Base-by-base conservation (phyloP, 2,329 filamentous ascomycete genomes). In the Lithohypha guttulata region DNA sequence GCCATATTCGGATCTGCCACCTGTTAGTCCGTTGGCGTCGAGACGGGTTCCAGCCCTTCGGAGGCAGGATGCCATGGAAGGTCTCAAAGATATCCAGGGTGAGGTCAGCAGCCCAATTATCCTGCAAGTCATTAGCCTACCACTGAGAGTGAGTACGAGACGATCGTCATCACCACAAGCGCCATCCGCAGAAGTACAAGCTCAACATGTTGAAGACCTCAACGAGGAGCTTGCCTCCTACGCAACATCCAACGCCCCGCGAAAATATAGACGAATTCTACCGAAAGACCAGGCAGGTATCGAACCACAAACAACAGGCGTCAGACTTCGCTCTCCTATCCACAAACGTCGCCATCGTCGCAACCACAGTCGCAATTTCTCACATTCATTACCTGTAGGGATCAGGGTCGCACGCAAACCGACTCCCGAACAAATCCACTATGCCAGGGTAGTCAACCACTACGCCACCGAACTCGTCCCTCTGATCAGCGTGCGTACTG, bases 401-500 rank as follows among this genome's bases (percentile, higher is more conserved):
- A 15, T 28, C 11, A 22, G 14, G 18, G 28, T 27, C 10, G 42
- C 34, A 22, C 23, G 36, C 9, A 29, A 27, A 13, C 19, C 34
- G 17, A 41, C 34, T 21, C 44, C 45, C 21, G 17, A 33, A 10
- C 36, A 37, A 25, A 20, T 25, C 11, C 30, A 29, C 13, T 31
- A 25, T 33, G 21, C 40, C 22, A 31, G 28, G 13, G 42, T 45
- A 37, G 42, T 61, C 14, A n/a, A 42, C 14, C 53, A 59, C 42
- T 52, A 64, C 13, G 42, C 47, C 11, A 51, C 50, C 0, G 51
- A 44, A 0, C 56, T 65, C 2, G 44, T 45, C 13, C 60, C 61
- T 1, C 54, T 66, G 15, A 51, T 64, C 39, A 58, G 56, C 13
- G 51, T 57, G 41, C 53, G 52, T 2, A 62, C 55, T 0, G 62